phyloP scores from a whole-genome alignment of 2,329 filamentous ascomycete genomes.

The Lojkania enalia region DNA sequence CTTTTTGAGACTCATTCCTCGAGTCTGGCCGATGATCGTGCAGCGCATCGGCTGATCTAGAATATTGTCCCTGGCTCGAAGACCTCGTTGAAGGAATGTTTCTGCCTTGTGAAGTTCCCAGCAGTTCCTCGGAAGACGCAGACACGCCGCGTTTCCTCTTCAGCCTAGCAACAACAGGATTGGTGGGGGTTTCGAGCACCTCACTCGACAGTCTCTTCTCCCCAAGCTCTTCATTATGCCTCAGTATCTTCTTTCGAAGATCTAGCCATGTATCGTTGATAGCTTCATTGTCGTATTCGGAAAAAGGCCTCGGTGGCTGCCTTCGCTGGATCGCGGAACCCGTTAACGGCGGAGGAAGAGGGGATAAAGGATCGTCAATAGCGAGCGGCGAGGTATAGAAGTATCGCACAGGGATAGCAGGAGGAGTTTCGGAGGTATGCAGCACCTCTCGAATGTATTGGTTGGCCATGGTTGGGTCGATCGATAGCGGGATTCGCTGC shows the following conservation, averaged over 20 bases:
- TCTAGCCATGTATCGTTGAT: constrained; percentile 77
- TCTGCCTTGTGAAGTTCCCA: constrained; percentile 22
- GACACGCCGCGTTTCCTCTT: constrained; percentile 40
- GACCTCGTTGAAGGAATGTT: constrained; percentile 33
- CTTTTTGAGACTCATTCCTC: constrained; percentile 27
- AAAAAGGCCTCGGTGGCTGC: constrained; percentile 74
- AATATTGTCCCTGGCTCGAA: constrained; percentile 29
- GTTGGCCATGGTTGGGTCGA: constrained; percentile 34
- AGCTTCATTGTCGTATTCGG: constrained; percentile 74
- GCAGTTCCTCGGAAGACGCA: constrained; percentile 26
- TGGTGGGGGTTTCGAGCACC: constrained; percentile 28
- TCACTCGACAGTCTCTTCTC: constrained; percentile 35
- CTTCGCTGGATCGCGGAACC: constrained; percentile 52
- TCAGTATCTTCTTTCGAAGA: constrained; percentile 56
- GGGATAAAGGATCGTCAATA: constrained; percentile 85
- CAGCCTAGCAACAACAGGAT: constrained; percentile 39
- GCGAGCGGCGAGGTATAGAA: constrained; percentile 83
- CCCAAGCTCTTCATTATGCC: constrained; percentile 45
- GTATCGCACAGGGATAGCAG: constrained; percentile 55
- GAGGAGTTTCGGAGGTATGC: constrained; percentile 41
- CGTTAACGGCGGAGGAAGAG: constrained; percentile 59
- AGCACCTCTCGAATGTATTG: constrained; percentile 52
- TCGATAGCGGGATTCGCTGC: not conserved
- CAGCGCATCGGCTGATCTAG: constrained; percentile 32
- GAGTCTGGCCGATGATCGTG: constrained; percentile 28